Percentiles rank a stretch among this genome's conserved stretches.
Evolutionary conservation across 2,329 filamentous ascomycete species (phyloP).

Genomic region (Aspergillus ustus): DNA sequence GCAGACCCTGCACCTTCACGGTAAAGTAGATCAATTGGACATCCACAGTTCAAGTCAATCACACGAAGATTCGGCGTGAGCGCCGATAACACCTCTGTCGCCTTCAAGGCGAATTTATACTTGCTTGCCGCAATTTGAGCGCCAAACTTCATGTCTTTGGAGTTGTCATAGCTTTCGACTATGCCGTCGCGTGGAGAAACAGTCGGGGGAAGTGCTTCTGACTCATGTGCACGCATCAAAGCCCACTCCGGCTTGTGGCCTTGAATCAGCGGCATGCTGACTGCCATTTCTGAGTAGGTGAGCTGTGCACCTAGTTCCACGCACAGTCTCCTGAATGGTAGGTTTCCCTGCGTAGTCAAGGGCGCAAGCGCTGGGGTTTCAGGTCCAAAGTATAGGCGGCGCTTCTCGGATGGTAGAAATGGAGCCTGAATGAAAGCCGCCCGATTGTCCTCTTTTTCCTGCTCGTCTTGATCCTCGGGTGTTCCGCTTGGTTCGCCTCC

Average conservation of each 20-base stretch:
- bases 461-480: constrained; percentile 38
- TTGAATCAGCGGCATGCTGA: constrained; percentile 86
- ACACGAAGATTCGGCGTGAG: constrained; percentile 83
- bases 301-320: constrained; percentile 86
- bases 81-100: constrained; percentile 77
- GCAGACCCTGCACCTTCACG: constrained; percentile 87
- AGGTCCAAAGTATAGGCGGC: constrained; percentile 87
- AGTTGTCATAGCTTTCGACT: constrained; percentile 78
- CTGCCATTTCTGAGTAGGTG: constrained; percentile 98
- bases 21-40: constrained; percentile 93
- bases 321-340: constrained; percentile 90
- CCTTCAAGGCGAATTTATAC: constrained; percentile 87
- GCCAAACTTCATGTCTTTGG: constrained; percentile 83
- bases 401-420: constrained; percentile 89
- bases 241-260: constrained; percentile 94
- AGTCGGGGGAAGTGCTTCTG: constrained; percentile 74
- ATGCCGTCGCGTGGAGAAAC: constrained; percentile 61
- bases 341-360: constrained; percentile 93
- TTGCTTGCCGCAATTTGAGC: constrained; percentile 92
- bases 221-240: constrained; percentile 87
- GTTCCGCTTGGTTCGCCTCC: constrained; percentile 36
- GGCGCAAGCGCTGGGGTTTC: constrained; percentile 95
- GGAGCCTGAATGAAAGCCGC: constrained; percentile 85
- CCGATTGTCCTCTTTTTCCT: constrained; percentile 68
- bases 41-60: constrained; percentile 95